phyloP scores from a whole-genome alignment of 2,329 filamentous ascomycete genomes.

The Cladophialophora yegresii region DNA sequence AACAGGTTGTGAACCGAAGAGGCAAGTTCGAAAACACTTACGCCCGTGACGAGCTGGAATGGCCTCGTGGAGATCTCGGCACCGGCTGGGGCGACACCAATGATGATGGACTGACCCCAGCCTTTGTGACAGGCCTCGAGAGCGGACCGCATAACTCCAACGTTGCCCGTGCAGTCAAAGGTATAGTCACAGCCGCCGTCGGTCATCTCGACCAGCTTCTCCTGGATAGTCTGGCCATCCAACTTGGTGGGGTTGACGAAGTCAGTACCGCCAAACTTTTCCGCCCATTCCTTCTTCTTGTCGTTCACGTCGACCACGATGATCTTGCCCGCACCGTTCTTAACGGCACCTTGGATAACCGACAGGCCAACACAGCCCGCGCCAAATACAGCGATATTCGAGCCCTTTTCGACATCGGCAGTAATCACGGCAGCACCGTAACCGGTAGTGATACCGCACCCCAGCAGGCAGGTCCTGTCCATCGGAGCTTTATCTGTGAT shows the following conservation, averaged over 20 bases:
- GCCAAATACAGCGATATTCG: constrained; percentile 88
- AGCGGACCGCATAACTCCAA: constrained; percentile 90
- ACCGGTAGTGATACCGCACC: constrained; percentile 97
- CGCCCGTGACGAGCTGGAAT: constrained; percentile 95
- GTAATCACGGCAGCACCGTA: constrained; percentile 96
- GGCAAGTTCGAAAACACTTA: background rate
- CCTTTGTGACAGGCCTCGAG: constrained; percentile 94
- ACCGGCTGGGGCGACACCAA: constrained; percentile 66
- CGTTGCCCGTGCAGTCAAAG: constrained; percentile 98
- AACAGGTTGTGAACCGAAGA: background rate
- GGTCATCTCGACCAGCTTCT: constrained; percentile 94
- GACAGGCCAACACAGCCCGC: constrained; percentile 94
- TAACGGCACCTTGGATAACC: constrained; percentile 89
- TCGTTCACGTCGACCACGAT: constrained; percentile 79
- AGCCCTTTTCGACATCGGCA: constrained; percentile 85
- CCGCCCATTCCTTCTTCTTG: constrained; percentile 83
- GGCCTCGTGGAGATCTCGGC: constrained; percentile 54
- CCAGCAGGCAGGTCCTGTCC: constrained; percentile 93
- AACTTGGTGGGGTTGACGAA: constrained; percentile 92
- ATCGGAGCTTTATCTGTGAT: constrained; percentile 88
- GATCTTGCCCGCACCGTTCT: constrained; percentile 69
- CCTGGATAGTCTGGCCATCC: constrained; percentile 77
- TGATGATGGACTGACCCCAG: constrained; percentile 97
- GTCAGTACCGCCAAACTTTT: constrained; percentile 93
- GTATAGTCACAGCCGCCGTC: constrained; percentile 98